These are phyloP conservation scores for Drosera capensis DNA, from an alignment of 148 eudicot species.

Conservation along the genomic window DNA sequence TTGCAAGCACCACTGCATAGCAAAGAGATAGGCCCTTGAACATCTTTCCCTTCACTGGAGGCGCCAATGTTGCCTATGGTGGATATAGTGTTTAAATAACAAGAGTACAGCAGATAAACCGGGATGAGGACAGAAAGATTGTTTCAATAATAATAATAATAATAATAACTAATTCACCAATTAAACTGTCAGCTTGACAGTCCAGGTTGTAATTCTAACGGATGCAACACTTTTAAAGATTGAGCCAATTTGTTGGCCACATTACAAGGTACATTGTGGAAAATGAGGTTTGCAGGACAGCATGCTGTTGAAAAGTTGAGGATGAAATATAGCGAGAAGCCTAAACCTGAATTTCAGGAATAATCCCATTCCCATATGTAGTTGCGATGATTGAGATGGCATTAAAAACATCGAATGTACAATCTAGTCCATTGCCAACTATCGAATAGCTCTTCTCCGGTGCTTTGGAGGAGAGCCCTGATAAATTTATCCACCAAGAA, in stretches of 20 bases:
- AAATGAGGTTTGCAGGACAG: not conserved
- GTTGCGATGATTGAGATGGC: conserved; percentile 61
- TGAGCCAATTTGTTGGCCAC: too few relatives aligned
- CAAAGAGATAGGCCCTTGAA: conserved; percentile 56
- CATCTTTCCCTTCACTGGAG: conserved; percentile 79
- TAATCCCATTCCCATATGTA: conserved; percentile 59
- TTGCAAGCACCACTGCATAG: conserved; percentile 34
- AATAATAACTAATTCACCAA: too few relatives aligned
- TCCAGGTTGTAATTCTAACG: too few relatives aligned
- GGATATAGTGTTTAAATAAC: too few relatives aligned
- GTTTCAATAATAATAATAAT: not conserved
- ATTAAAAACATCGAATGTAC: conserved; percentile 36
- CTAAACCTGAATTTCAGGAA: conserved; percentile 73
- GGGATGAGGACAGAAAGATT: not conserved
- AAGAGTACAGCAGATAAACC: not conserved
- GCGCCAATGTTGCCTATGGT: conserved; percentile 58
- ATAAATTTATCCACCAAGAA: not conserved
- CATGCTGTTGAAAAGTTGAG: not conserved
- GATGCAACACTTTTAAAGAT: too few relatives aligned
- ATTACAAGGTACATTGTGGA: not conserved
- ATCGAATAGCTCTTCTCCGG: conserved; percentile 38
- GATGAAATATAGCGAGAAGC: not conserved
- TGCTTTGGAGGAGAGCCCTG: conserved; percentile 36
- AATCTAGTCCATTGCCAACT: conserved; percentile 18
- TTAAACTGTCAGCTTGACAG: too few relatives aligned